Evolutionary conservation across 441 rosid genomes (phyloP).

Genomic region (Brassica hybrid): DNA sequence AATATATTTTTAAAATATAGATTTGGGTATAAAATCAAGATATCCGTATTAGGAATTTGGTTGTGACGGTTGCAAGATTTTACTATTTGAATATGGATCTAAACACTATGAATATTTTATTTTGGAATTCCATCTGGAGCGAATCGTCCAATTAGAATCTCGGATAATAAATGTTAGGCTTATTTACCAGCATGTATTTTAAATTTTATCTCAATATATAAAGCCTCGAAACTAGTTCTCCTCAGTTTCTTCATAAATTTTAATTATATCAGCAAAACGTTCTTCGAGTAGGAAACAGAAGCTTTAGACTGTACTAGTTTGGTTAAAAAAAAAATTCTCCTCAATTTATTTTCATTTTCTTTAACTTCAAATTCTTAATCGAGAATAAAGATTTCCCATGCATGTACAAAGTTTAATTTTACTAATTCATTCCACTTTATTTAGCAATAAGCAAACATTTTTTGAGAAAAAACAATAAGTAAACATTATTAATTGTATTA

Average conservation of each 20-base stretch:
- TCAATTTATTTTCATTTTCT: background rate
- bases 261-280: background rate
- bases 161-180: too few relatives aligned
- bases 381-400: constrained; percentile 53
- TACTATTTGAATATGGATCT: too few relatives aligned
- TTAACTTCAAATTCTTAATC: constrained; percentile 29
- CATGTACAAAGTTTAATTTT: constrained; percentile 41
- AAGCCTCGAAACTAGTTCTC: background rate
- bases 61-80: too few relatives aligned
- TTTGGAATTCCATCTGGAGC: too few relatives aligned
- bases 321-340: background rate
- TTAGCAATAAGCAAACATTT: constrained; percentile 14
- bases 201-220: background rate
- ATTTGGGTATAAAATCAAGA: too few relatives aligned
- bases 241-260: background rate
- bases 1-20: too few relatives aligned
- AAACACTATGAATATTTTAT: too few relatives aligned
- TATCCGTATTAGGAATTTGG: too few relatives aligned
- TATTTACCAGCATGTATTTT: too few relatives aligned
- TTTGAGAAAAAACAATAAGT: background rate
- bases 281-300: background rate
- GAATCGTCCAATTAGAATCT: too few relatives aligned
- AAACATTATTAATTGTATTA: too few relatives aligned
- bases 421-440: constrained; percentile 47
- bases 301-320: background rate